Base-by-base conservation (phyloP, 169 alveolate genomes). In the Eimeria necatrix region DNA sequence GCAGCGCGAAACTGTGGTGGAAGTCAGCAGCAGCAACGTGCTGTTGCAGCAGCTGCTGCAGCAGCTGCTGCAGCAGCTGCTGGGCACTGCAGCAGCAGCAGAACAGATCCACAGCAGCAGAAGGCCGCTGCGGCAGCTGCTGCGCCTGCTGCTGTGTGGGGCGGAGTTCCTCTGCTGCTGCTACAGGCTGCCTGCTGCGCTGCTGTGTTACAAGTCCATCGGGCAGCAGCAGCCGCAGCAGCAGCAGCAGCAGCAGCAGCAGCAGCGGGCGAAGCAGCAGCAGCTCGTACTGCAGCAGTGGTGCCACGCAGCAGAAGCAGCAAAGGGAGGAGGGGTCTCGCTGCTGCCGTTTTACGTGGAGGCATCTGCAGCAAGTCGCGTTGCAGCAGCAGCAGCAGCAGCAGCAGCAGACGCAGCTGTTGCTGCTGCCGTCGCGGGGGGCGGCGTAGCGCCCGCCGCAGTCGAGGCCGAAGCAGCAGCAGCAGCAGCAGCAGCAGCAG, bases 101-200 rank as follows among this genome's bases (percentile, higher is more conserved):
- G 88, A 78, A 18, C 88, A 78, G 70, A 78, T 78, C 8, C 88
- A 78, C 18, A 46, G 68, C 41, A 78, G 88, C 88, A 53, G 88
- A 4, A 78, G 70, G 46, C 88, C 88, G 61, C 88, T 78, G 68
- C 88, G 59, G 49, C 88, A 49, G 68, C 68, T 78, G 88, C 70
- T 78, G 88, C 88, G 88, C 70, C 88, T 78, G 88, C 88, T 78
- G 88, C 88, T 78, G 70, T 78, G 88, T 78, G 88, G 88, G 88
- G 88, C 88, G 26, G 88, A 78, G 88, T 46, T 46, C n/a, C 59
- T 78, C 22, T 49, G 88, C 68, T 78, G 88, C 88, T 78, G 88
- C 88, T 78, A 78, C 48, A 22, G 88, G 49, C 88, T 78, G 41
- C 88, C 88, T 78, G 88, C 88, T 78, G 88, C 88, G 68, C 88